Evolutionary conservation across 2,329 filamentous ascomycete species (phyloP).

Genomic region (Colletotrichum chrysophilum): DNA sequence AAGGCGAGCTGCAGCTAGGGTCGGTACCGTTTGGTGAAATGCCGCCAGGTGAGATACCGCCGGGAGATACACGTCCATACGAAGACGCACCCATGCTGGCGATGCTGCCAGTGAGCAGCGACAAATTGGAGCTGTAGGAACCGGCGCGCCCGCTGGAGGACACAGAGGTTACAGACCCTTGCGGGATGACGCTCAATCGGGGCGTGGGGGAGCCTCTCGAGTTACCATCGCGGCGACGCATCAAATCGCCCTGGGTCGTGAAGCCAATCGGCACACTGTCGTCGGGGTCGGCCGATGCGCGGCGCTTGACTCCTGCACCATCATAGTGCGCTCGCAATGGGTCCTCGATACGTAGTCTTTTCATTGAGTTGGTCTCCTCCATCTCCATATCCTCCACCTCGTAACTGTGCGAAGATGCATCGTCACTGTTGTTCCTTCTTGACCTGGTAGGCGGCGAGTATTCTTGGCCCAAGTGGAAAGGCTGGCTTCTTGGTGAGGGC

Average conservation of each 20-base stretch:
- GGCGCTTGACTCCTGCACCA: conserved; percentile 55
- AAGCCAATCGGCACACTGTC: conserved; percentile 37
- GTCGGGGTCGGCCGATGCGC: conserved; percentile 59
- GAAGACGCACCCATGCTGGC: conserved; percentile 41
- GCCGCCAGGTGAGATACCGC: conserved; percentile 48
- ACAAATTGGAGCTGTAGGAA: conserved; percentile 53
- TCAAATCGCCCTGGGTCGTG: conserved; percentile 44
- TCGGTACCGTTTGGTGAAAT: conserved; percentile 52
- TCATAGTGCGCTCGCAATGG: conserved; percentile 39
- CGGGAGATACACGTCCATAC: conserved; percentile 52
- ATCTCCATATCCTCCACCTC: conserved; percentile 54
- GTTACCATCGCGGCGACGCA: conserved; percentile 53
- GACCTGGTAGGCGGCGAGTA: conserved; percentile 51
- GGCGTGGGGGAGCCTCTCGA: conserved; percentile 59
- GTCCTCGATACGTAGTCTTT: conserved; percentile 56
- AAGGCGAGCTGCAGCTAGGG: conserved; percentile 52
- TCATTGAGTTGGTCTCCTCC: conserved; percentile 57
- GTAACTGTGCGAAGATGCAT: conserved; percentile 53
- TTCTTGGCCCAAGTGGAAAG: conserved; percentile 46
- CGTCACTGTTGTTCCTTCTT: conserved; percentile 55
- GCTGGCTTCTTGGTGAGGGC: conserved; percentile 40
- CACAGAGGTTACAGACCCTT: conserved; percentile 50
- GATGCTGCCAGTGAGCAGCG: conserved; percentile 46
- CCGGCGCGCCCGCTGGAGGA: conserved; percentile 49
- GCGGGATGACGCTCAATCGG: conserved; percentile 51